Base-by-base conservation (phyloP, 306 rosid genomes). In the Trichosanthes truncata region DNA sequence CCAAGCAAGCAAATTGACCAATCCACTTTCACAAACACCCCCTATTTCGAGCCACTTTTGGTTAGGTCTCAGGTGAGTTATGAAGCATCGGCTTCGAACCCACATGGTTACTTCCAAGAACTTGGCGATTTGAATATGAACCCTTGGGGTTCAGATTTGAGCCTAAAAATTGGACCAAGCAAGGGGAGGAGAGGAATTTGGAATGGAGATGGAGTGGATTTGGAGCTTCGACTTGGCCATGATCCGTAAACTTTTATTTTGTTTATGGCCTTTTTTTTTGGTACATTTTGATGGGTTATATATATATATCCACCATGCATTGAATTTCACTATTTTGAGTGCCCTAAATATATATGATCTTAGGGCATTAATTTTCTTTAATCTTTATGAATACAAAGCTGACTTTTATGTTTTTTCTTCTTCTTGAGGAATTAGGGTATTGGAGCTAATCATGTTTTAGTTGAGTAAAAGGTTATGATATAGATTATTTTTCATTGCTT, bases 141-240 rank as follows among this genome's bases (percentile, higher is more conserved):
- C 20, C 60, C 3, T 73, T 73, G 77, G 77, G 77, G 77, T 21
- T 26, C 41, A 48, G 77, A 73, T 73, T 73, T 73, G 59, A 46
- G 77, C 77, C 41, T 46, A 7, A 38, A 48, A 26, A 45, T 46
- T 15, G 36, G 15, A 48, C 23, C 77, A 6, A 48, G 9, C 1
- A 15, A 46, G 9, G 76, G 55, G 55, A 69, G 76, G 55, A 69
- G 36, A 1, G 2, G 0, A 4, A 1, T 43, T 69, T 69, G 76
- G 55, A 69, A 23, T 23, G 48, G 48, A 0, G 55, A 69, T 5
- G 77, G 57, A 13, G 7, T 73, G 0, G 77, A 73, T 73, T 73
- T 73, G 57, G 77, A 73, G 59, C 77, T 73, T 73, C 77, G 77
- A 45, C 77, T 73, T 73, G 77, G 77, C 36, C 20, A 45, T 33